A percentile compares a stretch with the other conserved stretches of the same genome.
phyloP scores from a whole-genome alignment of 2,329 filamentous ascomycete species.

The Curvularia hawaiiensis region DNA sequence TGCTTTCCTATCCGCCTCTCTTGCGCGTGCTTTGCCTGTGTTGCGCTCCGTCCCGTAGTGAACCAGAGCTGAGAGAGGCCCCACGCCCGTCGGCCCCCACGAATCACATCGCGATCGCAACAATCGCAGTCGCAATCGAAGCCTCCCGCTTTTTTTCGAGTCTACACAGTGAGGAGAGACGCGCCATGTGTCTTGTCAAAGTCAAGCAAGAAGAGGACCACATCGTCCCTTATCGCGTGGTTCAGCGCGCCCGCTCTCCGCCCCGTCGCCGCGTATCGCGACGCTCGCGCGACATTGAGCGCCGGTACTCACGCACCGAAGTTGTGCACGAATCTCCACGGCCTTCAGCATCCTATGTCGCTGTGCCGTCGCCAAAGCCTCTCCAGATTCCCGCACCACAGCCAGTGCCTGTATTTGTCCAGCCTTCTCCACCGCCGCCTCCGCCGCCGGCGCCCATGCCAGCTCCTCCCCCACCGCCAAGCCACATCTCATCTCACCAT shows the following conservation, averaged over 20 bases:
- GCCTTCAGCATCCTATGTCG: conserved; percentile 38
- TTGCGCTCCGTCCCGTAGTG: conserved; percentile 15
- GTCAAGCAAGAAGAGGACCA: conserved; percentile 53
- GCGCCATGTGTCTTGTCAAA: conserved; percentile 54
- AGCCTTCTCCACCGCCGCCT: conserved; percentile 40
- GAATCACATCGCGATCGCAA: conserved; percentile 42
- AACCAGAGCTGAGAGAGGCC: conserved; percentile 14
- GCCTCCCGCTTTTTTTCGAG: conserved; percentile 10
- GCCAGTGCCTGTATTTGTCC: conserved; percentile 49
- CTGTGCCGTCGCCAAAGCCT: conserved; percentile 40
- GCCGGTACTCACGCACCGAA: conserved; percentile 40
- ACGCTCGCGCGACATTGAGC: conserved; percentile 24
- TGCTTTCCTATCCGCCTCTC: not conserved
- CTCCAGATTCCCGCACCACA: conserved; percentile 47
- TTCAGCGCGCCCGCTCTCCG: conserved; percentile 37
- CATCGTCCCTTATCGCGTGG: conserved; percentile 48
- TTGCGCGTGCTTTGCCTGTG: conserved; percentile 12
- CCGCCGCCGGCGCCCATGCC: conserved; percentile 41
- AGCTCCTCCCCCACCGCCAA: conserved; percentile 32
- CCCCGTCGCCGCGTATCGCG: conserved; percentile 36
- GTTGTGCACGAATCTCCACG: conserved; percentile 38
- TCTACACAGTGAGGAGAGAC: conserved; percentile 3
- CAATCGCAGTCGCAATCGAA: conserved; percentile 37
- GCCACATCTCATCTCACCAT: conserved; percentile 22
- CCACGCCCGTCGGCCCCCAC: conserved; percentile 35